Percentiles rank a stretch among this genome's conserved stretches.
Conservation (phyloP, 1,139 yeast species). For the Lodderomyces theae region DNA sequence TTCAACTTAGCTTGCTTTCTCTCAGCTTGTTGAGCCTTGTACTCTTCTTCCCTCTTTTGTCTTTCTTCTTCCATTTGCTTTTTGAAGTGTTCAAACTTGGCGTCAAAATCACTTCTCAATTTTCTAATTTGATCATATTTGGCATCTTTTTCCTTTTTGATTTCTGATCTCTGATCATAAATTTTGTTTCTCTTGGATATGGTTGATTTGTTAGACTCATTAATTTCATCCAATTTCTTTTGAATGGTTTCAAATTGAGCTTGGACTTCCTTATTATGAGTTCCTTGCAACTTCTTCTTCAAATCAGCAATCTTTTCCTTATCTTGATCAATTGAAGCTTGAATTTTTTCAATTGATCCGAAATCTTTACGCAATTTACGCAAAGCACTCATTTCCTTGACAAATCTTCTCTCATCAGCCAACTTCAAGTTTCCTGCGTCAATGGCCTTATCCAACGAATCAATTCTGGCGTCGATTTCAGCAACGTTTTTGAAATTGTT, state of each 20-base stretch:
- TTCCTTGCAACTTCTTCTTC: conserved; percentile 61
- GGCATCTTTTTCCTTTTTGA: conserved; percentile 69
- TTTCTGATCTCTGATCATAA: conserved; percentile 63
- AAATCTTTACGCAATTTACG: conserved; percentile 83
- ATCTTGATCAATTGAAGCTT: conserved; percentile 77
- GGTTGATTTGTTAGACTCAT: conserved; percentile 58
- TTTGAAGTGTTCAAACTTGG: conserved; percentile 68
- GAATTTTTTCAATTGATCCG: conserved; percentile 69
- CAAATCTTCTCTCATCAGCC: conserved; percentile 85
- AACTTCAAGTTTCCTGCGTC: conserved; percentile 80
- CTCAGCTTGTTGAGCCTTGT: conserved; percentile 50
- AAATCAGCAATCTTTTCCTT: conserved; percentile 73
- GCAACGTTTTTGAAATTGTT: conserved; percentile 67
- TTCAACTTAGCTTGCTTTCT: conserved; percentile 62
- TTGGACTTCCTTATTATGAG: conserved; percentile 65
- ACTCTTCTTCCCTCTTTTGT: conserved; percentile 69
- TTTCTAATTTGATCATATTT: conserved; percentile 62
- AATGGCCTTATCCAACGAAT: conserved; percentile 67
- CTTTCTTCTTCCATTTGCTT: conserved; percentile 66
- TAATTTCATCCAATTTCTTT: conserved; percentile 59
- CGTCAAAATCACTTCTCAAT: conserved; percentile 66
- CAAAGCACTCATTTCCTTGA: conserved; percentile 82
- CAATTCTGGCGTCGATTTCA: conserved; percentile 76
- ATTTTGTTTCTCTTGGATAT: conserved; percentile 65
- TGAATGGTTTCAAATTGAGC: conserved; percentile 61